phyloP scores from a whole-genome alignment of 1,139 yeast species.

The Hemisphaericaspora xylofermentans region DNA sequence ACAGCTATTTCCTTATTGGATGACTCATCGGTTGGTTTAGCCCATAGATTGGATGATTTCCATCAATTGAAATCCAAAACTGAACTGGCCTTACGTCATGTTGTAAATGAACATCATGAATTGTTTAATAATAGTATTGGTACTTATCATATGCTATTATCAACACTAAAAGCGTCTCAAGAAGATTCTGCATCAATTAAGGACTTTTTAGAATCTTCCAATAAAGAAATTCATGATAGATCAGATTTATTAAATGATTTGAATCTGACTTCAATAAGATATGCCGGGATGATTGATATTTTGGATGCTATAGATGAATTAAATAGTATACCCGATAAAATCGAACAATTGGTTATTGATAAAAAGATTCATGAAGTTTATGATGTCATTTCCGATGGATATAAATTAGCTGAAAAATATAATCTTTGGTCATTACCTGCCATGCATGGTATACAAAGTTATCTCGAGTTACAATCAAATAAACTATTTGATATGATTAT shows the following conservation, averaged over 20 bases:
- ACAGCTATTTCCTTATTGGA: slow-evolving; percentile 79
- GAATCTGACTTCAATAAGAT: slow-evolving; percentile 60
- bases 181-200: slow-evolving; percentile 50
- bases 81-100: slow-evolving; percentile 56
- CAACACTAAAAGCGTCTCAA: slow-evolving; percentile 58
- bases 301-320: slow-evolving; percentile 68
- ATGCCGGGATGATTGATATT: slow-evolving; percentile 69
- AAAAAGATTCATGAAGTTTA: slow-evolving; percentile 74
- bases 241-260: slow-evolving; percentile 61
- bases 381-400: slow-evolving; percentile 56
- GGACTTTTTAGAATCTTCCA: slow-evolving; percentile 50
- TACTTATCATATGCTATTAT: slow-evolving; percentile 63
- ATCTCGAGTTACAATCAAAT: slow-evolving; percentile 62
- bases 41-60: slow-evolving; percentile 65
- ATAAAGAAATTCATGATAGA: slow-evolving; percentile 52
- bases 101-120: slow-evolving; percentile 82
- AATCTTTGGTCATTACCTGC: slow-evolving; percentile 65
- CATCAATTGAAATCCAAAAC: slow-evolving; percentile 53
- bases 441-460: slow-evolving; percentile 54
- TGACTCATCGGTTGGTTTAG: slow-evolving; percentile 84
- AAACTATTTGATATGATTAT: slow-evolving; percentile 68
- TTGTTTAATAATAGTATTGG: slow-evolving; percentile 83
- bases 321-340: slow-evolving; percentile 55
- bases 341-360: slow-evolving; percentile 65
- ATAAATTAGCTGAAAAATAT: slow-evolving; percentile 55